Base-by-base conservation (phyloP, 768 basidiomycete species). In the Termitomyces sp. region DNA sequence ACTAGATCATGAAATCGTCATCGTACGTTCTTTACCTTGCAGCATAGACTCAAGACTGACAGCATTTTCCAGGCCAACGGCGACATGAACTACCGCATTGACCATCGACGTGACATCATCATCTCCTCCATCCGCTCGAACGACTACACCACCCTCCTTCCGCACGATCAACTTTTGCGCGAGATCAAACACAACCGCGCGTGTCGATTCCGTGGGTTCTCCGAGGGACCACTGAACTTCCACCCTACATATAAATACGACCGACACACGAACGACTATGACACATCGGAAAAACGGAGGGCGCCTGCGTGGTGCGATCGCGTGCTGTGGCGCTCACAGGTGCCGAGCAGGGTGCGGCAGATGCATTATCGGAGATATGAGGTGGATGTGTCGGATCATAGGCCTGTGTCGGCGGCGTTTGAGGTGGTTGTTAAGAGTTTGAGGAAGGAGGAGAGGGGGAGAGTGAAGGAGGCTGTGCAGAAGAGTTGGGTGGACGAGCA, bases 271-370 rank as follows among this genome's bases (percentile, higher is more conserved):
- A 71, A 82, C 68, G 82, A 86, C 61, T 99, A 93, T 65, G 96
- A 99, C 68, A 79, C 88, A 3, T 93, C 90, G 0, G 92, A 93
- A 70, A 98, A 98, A 71, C 80, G 82, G 13, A 88, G 96, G 0
- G 79, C 86, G 8, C 96, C 96, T 4, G 95, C 96, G 2, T 99
- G 95, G 95, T 99, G 96, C 69, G 96, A 99, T 69, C 87, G 96
- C 5, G 84, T 99, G 22, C 74, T 98, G 42, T 96, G 88, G 85
- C 84, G 86, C 4, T 76, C 83, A 42, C 77, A 76, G 16, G 82
- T 79, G 16, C 76, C 78, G 14, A 72, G 70, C 13, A 78, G 91
- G 8, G 86, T 96, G 30, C 68, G 75, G 54, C 80, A 84, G 67
- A 59, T 91, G 63, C 84, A 85, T 65, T 97, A 99, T 71, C 71